These are phyloP conservation scores for Malbranchea zuffiana DNA, from an alignment of 2,329 filamentous ascomycete species.

Conservation along the genomic window DNA sequence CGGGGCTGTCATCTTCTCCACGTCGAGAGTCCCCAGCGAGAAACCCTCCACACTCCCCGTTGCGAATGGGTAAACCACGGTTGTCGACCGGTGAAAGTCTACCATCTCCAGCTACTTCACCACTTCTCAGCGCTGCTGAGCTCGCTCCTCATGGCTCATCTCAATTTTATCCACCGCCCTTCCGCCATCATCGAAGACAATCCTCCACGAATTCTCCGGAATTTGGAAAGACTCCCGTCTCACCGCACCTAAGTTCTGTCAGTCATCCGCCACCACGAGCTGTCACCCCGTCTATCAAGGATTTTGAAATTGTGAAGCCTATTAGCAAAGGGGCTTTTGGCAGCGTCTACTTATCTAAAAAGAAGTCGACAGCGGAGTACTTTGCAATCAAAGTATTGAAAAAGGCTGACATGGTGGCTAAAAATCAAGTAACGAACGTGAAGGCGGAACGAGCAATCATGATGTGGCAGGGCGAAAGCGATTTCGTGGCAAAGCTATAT, in stretches of 20 bases:
- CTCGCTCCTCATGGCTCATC: conserved; percentile 36
- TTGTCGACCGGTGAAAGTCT: conserved; percentile 47
- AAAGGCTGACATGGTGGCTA: conserved; percentile 99
- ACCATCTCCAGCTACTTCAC: conserved; percentile 79
- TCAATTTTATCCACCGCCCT: conserved; percentile 45
- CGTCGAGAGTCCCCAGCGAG: conserved; percentile 84
- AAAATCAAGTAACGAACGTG: conserved; percentile 98
- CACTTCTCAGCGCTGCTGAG: conserved; percentile 72
- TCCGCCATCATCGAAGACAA: conserved; percentile 70
- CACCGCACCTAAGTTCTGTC: conserved; percentile 67
- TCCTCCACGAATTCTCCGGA: conserved; percentile 80
- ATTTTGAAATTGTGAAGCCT: conserved; percentile 98
- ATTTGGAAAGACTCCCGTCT: conserved; percentile 58
- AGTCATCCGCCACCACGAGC: conserved; percentile 76
- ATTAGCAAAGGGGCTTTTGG: conserved; percentile 98
- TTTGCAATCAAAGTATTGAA: conserved; percentile 98
- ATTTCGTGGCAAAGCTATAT: conserved; percentile 97
- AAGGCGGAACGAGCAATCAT: conserved; percentile 98
- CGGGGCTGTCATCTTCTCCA: conserved; percentile 61
- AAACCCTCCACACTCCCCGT: conserved; percentile 68
- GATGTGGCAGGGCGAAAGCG: conserved; percentile 99
- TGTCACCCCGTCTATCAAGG: conserved; percentile 91
- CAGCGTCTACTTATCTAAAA: conserved; percentile 95
- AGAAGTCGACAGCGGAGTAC: conserved; percentile 96
- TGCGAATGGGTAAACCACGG: conserved; percentile 75